These are phyloP conservation scores for Decorospora gaudefroyi DNA, from an alignment of 2,329 filamentous ascomycete species.

Conservation along the genomic window DNA sequence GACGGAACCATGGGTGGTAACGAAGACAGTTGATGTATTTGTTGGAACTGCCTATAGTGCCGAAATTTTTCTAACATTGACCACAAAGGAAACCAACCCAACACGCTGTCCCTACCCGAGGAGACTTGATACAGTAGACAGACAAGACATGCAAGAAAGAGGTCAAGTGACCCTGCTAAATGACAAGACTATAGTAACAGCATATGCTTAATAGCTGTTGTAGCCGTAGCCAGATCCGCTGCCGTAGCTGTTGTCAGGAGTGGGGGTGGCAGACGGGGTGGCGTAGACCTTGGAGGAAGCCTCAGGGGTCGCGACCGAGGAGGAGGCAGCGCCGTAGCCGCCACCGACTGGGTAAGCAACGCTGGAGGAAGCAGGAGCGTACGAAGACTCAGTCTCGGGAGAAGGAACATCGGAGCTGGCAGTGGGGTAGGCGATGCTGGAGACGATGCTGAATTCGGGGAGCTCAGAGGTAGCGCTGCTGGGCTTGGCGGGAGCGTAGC, in stretches of 20 bases:
- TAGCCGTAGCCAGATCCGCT: constrained; percentile 27
- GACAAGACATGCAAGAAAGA: constrained; percentile 34
- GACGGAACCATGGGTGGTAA: constrained; percentile 1
- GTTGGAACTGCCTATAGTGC: constrained; percentile 19
- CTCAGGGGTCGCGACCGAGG: constrained; percentile 14
- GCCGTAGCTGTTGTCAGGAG: constrained; percentile 12
- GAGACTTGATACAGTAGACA: constrained; percentile 27
- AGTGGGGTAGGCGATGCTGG: constrained; percentile 26
- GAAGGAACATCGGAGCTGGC: constrained; percentile 18
- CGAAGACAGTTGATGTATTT: constrained; percentile 33
- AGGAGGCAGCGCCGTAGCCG: constrained; percentile 15
- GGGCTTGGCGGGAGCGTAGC: constrained; percentile 20
- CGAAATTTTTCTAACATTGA: constrained; percentile 12
- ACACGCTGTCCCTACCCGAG: constrained; percentile 26
- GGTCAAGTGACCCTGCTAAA: constrained; percentile 28
- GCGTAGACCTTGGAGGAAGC: constrained; percentile 10
- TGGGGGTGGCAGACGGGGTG: constrained; percentile 18
- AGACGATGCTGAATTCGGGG: constrained; percentile 32
- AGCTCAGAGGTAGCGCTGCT: constrained; percentile 24
- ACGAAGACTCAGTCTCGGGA: constrained; percentile 10
- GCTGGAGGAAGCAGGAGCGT: constrained; percentile 21
- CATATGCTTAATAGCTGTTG: constrained; percentile 33
- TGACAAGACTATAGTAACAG: constrained; percentile 22
- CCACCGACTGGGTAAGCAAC: constrained; percentile 23
- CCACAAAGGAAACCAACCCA: constrained; percentile 25